Percentiles rank a stretch among this genome's conserved stretches.
These are phyloP conservation scores for Lactarius evosmus DNA, from an alignment of 768 basidiomycete genomes.

Conservation along the genomic window DNA sequence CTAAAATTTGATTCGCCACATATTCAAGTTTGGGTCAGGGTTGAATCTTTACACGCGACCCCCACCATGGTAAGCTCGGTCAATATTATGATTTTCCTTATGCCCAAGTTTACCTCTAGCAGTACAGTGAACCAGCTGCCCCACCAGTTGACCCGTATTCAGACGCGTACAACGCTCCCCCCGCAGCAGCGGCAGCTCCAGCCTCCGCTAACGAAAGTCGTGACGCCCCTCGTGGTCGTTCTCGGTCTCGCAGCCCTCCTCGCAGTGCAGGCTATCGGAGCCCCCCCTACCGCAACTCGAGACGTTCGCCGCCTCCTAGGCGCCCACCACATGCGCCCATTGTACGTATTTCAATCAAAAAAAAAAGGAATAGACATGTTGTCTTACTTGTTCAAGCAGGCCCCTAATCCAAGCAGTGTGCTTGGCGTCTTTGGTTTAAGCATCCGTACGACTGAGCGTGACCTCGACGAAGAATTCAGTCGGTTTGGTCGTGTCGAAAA, in stretches of 20 bases:
- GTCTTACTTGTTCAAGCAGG: slow-evolving; percentile 51
- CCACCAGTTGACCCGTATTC: slow-evolving; percentile 74
- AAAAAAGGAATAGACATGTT: slow-evolving; percentile 18
- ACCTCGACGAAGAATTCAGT: slow-evolving; percentile 91
- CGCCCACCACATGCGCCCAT: slow-evolving; percentile 70
- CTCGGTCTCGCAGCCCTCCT: slow-evolving; percentile 60
- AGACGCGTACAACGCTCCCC: slow-evolving; percentile 73
- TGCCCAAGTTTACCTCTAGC: slow-evolving; percentile 26
- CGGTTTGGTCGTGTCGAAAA: slow-evolving; percentile 90
- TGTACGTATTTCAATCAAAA: slow-evolving; percentile 46
- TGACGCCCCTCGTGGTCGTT: slow-evolving; percentile 61
- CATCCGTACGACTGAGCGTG: slow-evolving; percentile 89
- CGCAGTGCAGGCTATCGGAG: slow-evolving; percentile 67
- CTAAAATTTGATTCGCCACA: slow-evolving; percentile 25
- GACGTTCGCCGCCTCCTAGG: slow-evolving; percentile 53
- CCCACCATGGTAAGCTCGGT: slow-evolving; percentile 63
- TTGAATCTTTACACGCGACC: slow-evolving; percentile 35
- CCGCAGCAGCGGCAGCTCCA: slow-evolving; percentile 44
- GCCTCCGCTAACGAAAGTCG: slow-evolving; percentile 46
- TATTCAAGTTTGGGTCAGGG: slow-evolving; percentile 34
- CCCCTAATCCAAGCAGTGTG: slow-evolving; percentile 82
- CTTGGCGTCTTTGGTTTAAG: slow-evolving; percentile 98
- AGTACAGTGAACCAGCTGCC: slow-evolving; percentile 65
- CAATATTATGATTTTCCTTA: neutral
- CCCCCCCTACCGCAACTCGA: slow-evolving; percentile 47